Conservation (phyloP, 2,329 filamentous ascomycete species). For the Trichoderma sp. region DNA sequence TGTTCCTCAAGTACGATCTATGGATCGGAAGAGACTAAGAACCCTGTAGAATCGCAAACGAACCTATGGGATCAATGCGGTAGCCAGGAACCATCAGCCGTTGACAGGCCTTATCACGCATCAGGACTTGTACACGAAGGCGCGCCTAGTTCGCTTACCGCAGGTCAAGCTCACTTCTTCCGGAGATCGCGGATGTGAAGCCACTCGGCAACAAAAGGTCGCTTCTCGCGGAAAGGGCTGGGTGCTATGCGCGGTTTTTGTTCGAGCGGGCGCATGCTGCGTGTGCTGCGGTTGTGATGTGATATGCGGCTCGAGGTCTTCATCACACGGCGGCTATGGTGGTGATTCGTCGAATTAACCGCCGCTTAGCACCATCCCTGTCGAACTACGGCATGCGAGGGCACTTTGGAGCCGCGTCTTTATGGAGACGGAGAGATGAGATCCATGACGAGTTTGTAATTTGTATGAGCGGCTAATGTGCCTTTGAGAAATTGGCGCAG, state of each 20-base stretch:
- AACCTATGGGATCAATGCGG: neutral
- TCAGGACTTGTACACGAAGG: neutral
- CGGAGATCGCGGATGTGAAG: neutral
- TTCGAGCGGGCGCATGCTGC: neutral
- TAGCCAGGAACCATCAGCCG: neutral
- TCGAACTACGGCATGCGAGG: neutral
- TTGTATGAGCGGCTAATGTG: neutral
- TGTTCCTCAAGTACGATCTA: neutral
- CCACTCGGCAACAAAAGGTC: neutral
- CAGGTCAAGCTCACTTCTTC: neutral
- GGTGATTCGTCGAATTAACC: constrained; percentile 19
- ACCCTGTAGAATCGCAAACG: neutral
- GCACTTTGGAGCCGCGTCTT: neutral
- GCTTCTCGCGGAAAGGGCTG: constrained; percentile 10
- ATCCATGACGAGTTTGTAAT: neutral
- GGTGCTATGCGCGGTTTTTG: neutral
- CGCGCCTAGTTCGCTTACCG: constrained; percentile 17
- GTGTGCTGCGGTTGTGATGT: constrained; percentile 12
- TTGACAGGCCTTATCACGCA: neutral
- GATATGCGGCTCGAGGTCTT: neutral
- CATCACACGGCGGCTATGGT: constrained; percentile 7
- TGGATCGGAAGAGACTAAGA: neutral
- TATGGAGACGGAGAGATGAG: neutral
- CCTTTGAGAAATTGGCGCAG: neutral
- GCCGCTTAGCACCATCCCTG: constrained; percentile 8